phyloP scores from a whole-genome alignment of 2,329 filamentous ascomycete species.

The Ophiostoma ips region DNA sequence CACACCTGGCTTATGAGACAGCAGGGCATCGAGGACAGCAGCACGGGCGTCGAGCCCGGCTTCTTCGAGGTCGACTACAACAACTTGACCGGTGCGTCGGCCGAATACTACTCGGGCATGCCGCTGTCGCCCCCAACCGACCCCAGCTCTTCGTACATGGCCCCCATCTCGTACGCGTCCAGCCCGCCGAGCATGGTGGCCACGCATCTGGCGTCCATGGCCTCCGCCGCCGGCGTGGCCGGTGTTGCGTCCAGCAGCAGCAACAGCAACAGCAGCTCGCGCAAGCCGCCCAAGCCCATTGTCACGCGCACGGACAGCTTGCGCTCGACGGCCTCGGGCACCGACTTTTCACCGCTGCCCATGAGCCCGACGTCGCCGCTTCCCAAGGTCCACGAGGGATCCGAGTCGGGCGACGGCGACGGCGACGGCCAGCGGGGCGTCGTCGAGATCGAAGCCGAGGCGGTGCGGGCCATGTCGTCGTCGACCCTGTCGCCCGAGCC shows the following conservation, averaged over 20 bases:
- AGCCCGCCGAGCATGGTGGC: slow-evolving; percentile 4
- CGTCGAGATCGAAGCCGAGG: too few species aligned
- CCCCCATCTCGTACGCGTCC: slow-evolving; percentile 2
- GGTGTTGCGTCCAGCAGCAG: neutral
- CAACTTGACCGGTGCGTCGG: slow-evolving; percentile 16
- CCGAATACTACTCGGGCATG: slow-evolving; percentile 16
- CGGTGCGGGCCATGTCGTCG: neutral
- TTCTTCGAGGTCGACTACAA: slow-evolving; percentile 11
- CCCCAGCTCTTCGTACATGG: slow-evolving; percentile 5
- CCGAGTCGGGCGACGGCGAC: neutral
- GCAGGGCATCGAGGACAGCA: slow-evolving; percentile 8
- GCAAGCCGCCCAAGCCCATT: slow-evolving; percentile 1
- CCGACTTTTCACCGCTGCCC: slow-evolving; percentile 12
- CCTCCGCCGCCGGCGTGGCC: slow-evolving; percentile 2
- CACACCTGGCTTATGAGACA: slow-evolving; percentile 12
- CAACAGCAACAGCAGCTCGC: too few species aligned
- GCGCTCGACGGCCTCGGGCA: neutral
- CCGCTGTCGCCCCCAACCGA: slow-evolving; percentile 16
- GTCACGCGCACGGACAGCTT: slow-evolving; percentile 9
- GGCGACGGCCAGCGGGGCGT: neutral
- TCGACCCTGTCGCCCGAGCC: slow-evolving; percentile 12
- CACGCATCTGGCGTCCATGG: slow-evolving; percentile 9
- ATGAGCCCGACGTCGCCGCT: slow-evolving; percentile 14
- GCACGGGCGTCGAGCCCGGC: neutral
- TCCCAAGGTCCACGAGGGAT: neutral